These are phyloP conservation scores for Quercus agrifolia DNA, from an alignment of 306 rosid genomes.

Conservation along the genomic window DNA sequence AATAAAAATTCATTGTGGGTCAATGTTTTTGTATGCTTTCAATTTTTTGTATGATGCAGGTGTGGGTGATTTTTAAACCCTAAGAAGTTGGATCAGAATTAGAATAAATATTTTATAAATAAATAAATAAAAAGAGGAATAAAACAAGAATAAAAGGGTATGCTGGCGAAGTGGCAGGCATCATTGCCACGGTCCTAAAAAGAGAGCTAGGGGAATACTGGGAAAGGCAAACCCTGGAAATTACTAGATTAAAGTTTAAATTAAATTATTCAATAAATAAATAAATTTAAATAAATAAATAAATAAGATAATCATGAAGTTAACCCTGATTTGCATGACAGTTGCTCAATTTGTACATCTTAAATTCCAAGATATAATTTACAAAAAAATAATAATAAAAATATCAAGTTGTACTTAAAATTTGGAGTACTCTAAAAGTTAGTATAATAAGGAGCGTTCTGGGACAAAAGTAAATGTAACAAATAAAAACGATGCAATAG, in stretches of 20 bases:
- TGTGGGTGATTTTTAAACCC: not conserved
- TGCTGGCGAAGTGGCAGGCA: slow-evolving; percentile 42
- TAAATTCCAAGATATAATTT: not conserved
- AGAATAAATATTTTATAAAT: not conserved
- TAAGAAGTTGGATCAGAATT: slow-evolving; percentile 13
- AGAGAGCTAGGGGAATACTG: slow-evolving; percentile 27
- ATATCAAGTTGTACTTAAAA: not conserved
- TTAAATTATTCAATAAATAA: not conserved
- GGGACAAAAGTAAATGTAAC: too few species aligned
- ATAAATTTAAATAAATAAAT: not conserved
- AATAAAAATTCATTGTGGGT: slow-evolving; percentile 18
- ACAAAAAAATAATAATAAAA: not conserved
- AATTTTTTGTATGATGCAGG: slow-evolving; percentile 13
- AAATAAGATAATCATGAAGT: not conserved
- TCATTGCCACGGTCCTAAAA: slow-evolving; percentile 53
- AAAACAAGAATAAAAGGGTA: slow-evolving; percentile 27
- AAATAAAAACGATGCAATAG: too few species aligned
- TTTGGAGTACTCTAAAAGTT: too few species aligned
- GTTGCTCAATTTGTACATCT: not conserved
- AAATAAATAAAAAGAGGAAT: slow-evolving; percentile 13
- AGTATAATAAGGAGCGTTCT: too few species aligned
- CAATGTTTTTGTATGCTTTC: slow-evolving; percentile 29
- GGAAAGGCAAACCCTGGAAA: slow-evolving; percentile 23
- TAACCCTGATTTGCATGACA: not conserved
- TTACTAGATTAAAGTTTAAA: not conserved